Percentiles rank a stretch among this genome's conserved stretches.
These are phyloP conservation scores for Keithomyces neogunnii DNA, from an alignment of 2,329 filamentous ascomycete genomes.

Conservation along the genomic window DNA sequence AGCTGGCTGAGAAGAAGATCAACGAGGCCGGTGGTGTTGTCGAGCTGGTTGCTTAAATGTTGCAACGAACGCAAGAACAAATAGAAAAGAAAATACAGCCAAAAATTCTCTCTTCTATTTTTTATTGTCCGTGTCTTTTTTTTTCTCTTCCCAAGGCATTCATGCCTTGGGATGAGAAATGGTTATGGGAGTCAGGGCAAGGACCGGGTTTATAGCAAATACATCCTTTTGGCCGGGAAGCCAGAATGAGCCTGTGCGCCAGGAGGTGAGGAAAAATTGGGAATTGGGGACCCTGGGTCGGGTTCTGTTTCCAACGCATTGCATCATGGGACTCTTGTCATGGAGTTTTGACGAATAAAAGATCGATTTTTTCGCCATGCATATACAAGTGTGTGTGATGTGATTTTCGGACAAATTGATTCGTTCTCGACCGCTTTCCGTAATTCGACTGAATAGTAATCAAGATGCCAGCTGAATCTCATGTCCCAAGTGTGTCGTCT, in stretches of 20 bases:
- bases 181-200: constrained; percentile 9
- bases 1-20: constrained; percentile 98
- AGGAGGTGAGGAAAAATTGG: constrained; percentile 5
- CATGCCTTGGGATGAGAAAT: background rate
- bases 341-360: constrained; percentile 30
- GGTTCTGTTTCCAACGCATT: constrained; percentile 31
- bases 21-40: constrained; percentile 93
- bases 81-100: background rate
- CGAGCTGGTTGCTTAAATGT: constrained; percentile 76
- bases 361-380: constrained; percentile 27
- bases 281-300: constrained; percentile 19
- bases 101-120: background rate
- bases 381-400: background rate
- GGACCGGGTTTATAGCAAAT: background rate
- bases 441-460: too few relatives aligned
- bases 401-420: background rate
- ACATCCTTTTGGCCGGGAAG: background rate
- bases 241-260: constrained; percentile 2
- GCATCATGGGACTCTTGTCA: constrained; percentile 31
- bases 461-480: too few relatives aligned
- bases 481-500: too few relatives aligned
- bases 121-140: background rate
- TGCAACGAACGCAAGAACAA: background rate
- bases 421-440: too few relatives aligned
- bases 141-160: background rate